Evolutionary conservation across 495 filamentous ascomycete genomes (phyloP).

Genomic region (Aspergillus cavernicola): DNA sequence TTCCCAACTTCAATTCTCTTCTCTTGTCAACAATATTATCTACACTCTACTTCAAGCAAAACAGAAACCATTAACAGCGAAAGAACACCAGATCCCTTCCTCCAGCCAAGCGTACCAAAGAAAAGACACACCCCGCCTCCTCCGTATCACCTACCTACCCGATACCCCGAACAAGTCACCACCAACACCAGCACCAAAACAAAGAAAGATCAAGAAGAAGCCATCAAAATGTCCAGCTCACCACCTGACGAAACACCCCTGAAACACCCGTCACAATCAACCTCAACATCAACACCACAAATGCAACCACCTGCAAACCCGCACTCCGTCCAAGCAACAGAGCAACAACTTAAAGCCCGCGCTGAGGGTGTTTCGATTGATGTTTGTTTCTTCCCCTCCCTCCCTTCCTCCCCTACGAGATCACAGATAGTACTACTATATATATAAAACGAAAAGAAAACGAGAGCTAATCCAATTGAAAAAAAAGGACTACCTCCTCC

Average conservation of each 20-base stretch:
- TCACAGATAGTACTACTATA: too few species aligned
- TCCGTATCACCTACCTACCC: too few species aligned
- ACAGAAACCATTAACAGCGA: too few species aligned
- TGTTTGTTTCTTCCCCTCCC: slow-evolving; percentile 21
- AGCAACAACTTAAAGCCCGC: slow-evolving; percentile 45
- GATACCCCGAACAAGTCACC: not conserved
- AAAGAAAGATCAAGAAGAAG: not conserved
- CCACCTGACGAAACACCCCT: not conserved
- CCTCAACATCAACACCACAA: not conserved
- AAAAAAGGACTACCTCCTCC: slow-evolving; percentile 78
- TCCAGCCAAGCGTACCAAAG: too few species aligned
- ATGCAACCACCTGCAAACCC: not conserved
- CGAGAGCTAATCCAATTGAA: too few species aligned
- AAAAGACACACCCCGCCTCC: too few species aligned
- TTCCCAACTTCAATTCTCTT: not conserved
- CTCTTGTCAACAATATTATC: not conserved
- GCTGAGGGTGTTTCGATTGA: slow-evolving; percentile 44
- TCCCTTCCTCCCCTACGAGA: not conserved
- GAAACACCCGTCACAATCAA: not conserved
- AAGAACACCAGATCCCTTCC: too few species aligned
- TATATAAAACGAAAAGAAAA: too few species aligned
- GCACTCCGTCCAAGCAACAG: slow-evolving; percentile 36
- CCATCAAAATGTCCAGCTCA: not conserved
- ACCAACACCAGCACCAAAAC: not conserved
- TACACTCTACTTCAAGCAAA: not conserved